Conservation (phyloP, 139 green algal species). For the Picochlorum costavermella region DNA sequence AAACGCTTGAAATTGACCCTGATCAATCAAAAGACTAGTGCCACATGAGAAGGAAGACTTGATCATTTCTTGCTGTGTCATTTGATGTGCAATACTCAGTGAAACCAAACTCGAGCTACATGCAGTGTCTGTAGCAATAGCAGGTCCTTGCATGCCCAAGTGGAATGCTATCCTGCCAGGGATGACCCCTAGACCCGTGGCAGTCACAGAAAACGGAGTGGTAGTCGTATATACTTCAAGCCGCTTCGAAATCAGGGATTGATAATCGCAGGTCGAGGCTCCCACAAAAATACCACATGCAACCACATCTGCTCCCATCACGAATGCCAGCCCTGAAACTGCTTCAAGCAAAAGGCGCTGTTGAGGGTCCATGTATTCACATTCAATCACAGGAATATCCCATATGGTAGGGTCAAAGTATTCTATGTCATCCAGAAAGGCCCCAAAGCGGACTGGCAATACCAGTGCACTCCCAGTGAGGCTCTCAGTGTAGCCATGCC, state of each 20-base stretch:
- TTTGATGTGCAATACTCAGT: constrained; percentile 16
- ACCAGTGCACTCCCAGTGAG: background rate
- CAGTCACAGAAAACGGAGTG: background rate
- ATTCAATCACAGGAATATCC: constrained; percentile 40
- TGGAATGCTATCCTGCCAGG: constrained; percentile 10
- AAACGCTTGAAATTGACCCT: constrained; percentile 24
- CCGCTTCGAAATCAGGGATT: background rate
- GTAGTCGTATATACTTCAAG: background rate
- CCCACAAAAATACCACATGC: constrained; percentile 64
- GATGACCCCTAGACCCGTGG: constrained; percentile 14
- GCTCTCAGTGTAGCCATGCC: background rate
- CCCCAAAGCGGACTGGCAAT: constrained; percentile 18
- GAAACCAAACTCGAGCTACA: constrained; percentile 9
- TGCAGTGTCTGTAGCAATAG: constrained; percentile 58
- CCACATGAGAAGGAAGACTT: constrained; percentile 10
- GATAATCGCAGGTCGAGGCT: constrained; percentile 18
- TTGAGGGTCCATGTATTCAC: constrained; percentile 47
- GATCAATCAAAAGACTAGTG: constrained; percentile 27
- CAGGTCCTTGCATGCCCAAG: constrained; percentile 43
- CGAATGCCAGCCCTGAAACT: constrained; percentile 3
- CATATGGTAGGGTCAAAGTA: constrained; percentile 51
- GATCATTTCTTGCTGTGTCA: constrained; percentile 1
- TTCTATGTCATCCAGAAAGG: constrained; percentile 32
- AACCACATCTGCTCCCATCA: background rate
- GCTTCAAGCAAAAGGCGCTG: constrained; percentile 47